Percentiles rank a stretch among this genome's conserved stretches.
These are phyloP conservation scores for Adansonia madagascariensis DNA, from an alignment of 441 rosid genomes.

Conservation along the genomic window DNA sequence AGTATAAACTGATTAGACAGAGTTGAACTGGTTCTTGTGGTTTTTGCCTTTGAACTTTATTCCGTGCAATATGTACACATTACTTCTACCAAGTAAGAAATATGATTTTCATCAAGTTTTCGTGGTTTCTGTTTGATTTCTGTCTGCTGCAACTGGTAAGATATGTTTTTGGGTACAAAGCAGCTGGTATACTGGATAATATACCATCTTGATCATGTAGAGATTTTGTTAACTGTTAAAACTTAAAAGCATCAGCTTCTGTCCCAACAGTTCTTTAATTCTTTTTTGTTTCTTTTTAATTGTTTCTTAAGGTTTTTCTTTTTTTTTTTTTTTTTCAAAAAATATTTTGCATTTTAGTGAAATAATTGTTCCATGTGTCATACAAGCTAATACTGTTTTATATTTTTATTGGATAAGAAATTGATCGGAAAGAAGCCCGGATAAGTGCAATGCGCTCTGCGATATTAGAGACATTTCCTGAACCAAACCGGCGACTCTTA, in stretches of 20 bases:
- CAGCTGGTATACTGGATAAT: neutral
- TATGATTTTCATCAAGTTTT: neutral
- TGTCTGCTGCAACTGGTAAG: neutral
- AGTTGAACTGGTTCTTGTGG: neutral
- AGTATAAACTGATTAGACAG: neutral
- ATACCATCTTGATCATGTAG: neutral
- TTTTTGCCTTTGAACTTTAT: neutral
- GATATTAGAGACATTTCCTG: constrained; percentile 90
- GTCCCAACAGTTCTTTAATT: neutral
- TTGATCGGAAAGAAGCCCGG: constrained; percentile 85
- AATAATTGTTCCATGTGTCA: neutral
- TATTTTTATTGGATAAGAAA: constrained; percentile 59
- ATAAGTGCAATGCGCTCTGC: constrained; percentile 81
- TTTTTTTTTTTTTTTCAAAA: neutral
- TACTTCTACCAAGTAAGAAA: neutral
- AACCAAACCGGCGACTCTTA: constrained; percentile 91
- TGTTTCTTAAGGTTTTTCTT: neutral
- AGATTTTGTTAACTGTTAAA: neutral
- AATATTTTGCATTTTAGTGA: neutral
- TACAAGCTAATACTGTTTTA: constrained; percentile 25
- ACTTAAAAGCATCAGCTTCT: neutral
- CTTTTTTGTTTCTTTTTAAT: neutral
- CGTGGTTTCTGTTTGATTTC: neutral
- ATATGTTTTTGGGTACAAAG: neutral
- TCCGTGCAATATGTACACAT: neutral